Conservation (phyloP, 2,329 filamentous ascomycete species). For the Dothideomycetidae sp. region DNA sequence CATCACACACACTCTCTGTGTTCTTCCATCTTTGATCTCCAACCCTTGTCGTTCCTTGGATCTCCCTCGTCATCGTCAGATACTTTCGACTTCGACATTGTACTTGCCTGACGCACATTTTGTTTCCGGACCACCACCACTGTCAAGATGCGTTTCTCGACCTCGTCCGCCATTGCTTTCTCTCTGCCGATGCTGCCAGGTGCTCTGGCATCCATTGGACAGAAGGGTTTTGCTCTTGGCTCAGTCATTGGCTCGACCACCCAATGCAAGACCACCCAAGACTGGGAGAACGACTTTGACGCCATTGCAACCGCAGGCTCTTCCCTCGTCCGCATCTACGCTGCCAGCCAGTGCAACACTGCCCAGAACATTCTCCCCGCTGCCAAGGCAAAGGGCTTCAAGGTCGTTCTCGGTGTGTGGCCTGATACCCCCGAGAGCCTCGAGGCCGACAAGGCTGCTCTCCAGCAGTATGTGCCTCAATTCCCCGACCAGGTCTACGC, state of each 20-base stretch:
- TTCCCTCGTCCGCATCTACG: slow-evolving; percentile 51
- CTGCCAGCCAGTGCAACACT: slow-evolving; percentile 51
- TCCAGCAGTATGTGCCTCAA: slow-evolving; percentile 35
- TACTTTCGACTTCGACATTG: too few relatives aligned
- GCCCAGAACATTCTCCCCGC: slow-evolving; percentile 50
- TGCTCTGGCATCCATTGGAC: slow-evolving; percentile 27
- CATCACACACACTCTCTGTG: background rate
- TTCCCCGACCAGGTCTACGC: slow-evolving; percentile 48
- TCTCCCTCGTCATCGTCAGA: too few relatives aligned
- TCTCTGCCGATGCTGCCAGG: slow-evolving; percentile 16
- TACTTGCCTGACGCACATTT: too few relatives aligned
- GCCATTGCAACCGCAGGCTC: slow-evolving; percentile 39
- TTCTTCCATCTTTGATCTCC: slow-evolving; percentile 8
- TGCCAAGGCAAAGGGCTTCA: slow-evolving; percentile 48
- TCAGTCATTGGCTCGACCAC: slow-evolving; percentile 22
- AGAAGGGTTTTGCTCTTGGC: slow-evolving; percentile 52
- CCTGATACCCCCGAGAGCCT: slow-evolving; percentile 50
- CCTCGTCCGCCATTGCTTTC: slow-evolving; percentile 13
- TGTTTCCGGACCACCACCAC: too few relatives aligned
- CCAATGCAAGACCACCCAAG: slow-evolving; percentile 44
- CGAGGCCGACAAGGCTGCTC: slow-evolving; percentile 44
- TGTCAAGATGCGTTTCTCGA: slow-evolving; percentile 8
- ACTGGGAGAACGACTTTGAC: slow-evolving; percentile 54
- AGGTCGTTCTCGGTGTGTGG: slow-evolving; percentile 60
- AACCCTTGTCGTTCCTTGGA: slow-evolving; percentile 10